Base-by-base conservation (phyloP, 805 yeast genomes). In the Ogataea methanolica region DNA sequence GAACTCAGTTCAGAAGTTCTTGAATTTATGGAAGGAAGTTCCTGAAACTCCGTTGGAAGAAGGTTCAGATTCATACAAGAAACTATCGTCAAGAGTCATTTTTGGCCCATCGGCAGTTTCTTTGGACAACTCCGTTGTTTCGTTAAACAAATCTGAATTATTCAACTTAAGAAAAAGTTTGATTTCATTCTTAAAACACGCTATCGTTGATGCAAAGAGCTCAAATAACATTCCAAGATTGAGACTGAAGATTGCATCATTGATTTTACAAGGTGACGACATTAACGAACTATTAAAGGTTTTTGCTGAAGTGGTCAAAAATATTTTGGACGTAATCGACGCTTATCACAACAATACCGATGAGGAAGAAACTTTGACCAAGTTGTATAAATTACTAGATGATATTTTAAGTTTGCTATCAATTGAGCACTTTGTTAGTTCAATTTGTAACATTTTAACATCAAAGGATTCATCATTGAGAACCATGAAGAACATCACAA, bases 371-470 rank as follows among this genome's bases (percentile, higher is more conserved):
- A 66, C 74, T 22, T 67, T 73, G 17, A 63, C 60, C 39, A 71
- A 69, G 33, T 66, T 83, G 45, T 80, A 80, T 60, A 73, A 71
- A 26, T 66, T 88, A 43, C 71, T 92, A 53, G 78, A 81, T 33
- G 79, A 78, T 54, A 69, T 83, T 52, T 69, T 92, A 49, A 80
- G 81, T 48, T 71, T 89, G 51, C 70, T 92, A 45, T 97, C 98
- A 31, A 77, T 90, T 53, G 75, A 75, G 51, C 77, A 80, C 54
- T 91, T 88, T 62, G 83, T 85, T 29, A 70, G 74, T 16, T 79
- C 96, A 1, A 75, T 86, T 22, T 68, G 67, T 19, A 63, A 72
- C 0, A 70, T 78, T 52, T 60, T 71, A 38, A 56, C 56, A 5
- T 57, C 70, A 3, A 66, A 70, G 44, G 51, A 63, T 2, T 57